Conservation (phyloP, 352 stramenopile genomes). For the Phytophthora idaei region DNA sequence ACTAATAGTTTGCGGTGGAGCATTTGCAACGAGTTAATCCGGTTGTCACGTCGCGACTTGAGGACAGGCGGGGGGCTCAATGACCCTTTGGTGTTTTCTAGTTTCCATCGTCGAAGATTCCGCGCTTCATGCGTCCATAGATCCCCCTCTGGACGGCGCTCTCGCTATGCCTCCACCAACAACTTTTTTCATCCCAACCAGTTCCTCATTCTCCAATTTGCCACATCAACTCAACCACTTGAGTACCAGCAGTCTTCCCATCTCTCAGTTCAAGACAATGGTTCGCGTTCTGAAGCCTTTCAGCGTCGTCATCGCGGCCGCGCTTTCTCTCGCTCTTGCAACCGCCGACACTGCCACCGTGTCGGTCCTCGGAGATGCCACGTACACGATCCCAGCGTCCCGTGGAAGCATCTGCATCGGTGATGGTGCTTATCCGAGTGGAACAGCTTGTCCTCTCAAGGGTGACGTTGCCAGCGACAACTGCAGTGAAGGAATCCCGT, state of each 20-base stretch:
- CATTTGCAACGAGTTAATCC: conserved; percentile 11
- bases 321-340: conserved; percentile 20
- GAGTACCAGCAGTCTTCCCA: conserved; percentile 26
- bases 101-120: conserved; percentile 11
- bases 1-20: conserved; percentile 23
- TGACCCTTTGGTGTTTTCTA: not conserved
- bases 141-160: not conserved
- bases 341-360: conserved; percentile 25
- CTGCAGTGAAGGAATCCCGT: conserved; percentile 41
- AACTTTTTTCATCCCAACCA: not conserved
- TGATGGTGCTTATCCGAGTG: conserved; percentile 15
- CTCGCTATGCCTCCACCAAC: not conserved
- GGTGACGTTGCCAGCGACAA: conserved; percentile 32
- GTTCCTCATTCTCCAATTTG: conserved; percentile 37
- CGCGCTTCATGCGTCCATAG: not conserved
- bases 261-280: conserved; percentile 18
- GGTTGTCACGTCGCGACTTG: conserved; percentile 26
- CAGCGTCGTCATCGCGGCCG: conserved; percentile 18
- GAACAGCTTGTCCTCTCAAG: conserved; percentile 38
- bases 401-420: conserved; percentile 29
- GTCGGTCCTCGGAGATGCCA: conserved; percentile 49
- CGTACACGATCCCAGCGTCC: conserved; percentile 34
- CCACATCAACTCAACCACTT: conserved; percentile 31
- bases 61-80: conserved; percentile 25
- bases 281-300: conserved; percentile 37